Conservation (phyloP, 2,329 filamentous ascomycete species). For the Botrytis galanthina region DNA sequence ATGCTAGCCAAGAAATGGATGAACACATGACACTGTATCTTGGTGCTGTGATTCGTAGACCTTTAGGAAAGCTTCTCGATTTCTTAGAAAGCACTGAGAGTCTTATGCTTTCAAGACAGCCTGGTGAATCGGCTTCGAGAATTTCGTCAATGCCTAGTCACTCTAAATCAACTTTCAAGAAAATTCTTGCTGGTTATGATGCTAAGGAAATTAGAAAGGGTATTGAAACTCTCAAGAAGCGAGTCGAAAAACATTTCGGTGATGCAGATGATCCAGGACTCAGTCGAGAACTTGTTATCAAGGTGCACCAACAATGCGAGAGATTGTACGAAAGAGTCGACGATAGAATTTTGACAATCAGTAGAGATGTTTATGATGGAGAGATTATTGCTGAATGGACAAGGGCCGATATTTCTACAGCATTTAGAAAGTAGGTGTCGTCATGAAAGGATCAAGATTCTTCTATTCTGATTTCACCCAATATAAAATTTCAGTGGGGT, state of each 20-base stretch:
- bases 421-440: constrained; percentile 45
- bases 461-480: neutral
- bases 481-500: constrained; percentile 18
- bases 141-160: constrained; percentile 82
- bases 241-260: constrained; percentile 96
- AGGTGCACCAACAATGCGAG: constrained; percentile 61
- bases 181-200: constrained; percentile 77
- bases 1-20: constrained; percentile 72
- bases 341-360: constrained; percentile 57
- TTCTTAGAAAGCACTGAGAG: constrained; percentile 87
- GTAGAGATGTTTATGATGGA: constrained; percentile 62
- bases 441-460: neutral
- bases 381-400: constrained; percentile 66
- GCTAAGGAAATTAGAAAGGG: constrained; percentile 82
- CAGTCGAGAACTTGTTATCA: constrained; percentile 51
- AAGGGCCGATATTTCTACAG: constrained; percentile 59
- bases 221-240: constrained; percentile 83
- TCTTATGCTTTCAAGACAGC: constrained; percentile 56
- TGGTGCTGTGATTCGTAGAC: constrained; percentile 81
- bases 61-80: constrained; percentile 86
- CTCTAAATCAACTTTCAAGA: constrained; percentile 79
- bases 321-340: constrained; percentile 62
- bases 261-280: constrained; percentile 72
- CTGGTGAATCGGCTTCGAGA: constrained; percentile 56
- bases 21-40: constrained; percentile 90